Percentiles rank a stretch among this genome's conserved stretches.
Conservation (phyloP, 371 early-diverging fungal genomes). For the Rhizopus stolonifer region DNA sequence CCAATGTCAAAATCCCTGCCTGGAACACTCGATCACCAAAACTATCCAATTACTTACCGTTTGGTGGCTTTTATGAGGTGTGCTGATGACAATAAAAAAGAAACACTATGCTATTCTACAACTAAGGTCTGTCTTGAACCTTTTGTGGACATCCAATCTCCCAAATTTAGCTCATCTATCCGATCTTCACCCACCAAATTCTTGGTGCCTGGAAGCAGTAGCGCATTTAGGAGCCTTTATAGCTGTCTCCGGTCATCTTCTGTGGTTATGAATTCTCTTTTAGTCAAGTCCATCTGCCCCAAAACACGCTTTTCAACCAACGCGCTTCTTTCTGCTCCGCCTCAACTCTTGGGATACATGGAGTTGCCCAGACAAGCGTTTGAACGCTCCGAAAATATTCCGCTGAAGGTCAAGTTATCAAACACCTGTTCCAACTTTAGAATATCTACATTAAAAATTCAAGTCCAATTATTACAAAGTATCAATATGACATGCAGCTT, state of each 20-base stretch:
- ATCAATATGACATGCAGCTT: slow-evolving; percentile 15
- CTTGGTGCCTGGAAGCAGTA: neutral
- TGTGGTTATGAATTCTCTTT: too few species aligned
- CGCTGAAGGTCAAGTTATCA: slow-evolving; percentile 1
- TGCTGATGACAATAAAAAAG: neutral
- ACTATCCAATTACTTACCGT: slow-evolving; percentile 14
- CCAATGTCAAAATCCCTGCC: slow-evolving; percentile 2
- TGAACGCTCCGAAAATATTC: slow-evolving; percentile 3
- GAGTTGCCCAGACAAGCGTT: slow-evolving; percentile 10
- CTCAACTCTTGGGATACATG: neutral
- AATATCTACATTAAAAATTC: slow-evolving; percentile 4
- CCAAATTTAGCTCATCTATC: neutral
- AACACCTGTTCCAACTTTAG: slow-evolving; percentile 2
- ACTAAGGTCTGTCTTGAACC: slow-evolving; percentile 10
- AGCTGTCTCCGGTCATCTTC: neutral
- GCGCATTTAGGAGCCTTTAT: neutral
- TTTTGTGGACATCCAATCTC: neutral
- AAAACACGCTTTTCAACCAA: too few species aligned
- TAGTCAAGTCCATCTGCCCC: too few species aligned
- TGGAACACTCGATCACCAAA: slow-evolving; percentile 13
- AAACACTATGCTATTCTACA: slow-evolving; percentile 8
- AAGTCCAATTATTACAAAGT: neutral
- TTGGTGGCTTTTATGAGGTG: slow-evolving; percentile 10
- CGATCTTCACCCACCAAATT: neutral
- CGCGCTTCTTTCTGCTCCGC: too few species aligned